Evolutionary conservation across 2,329 filamentous ascomycete species (phyloP).

Genomic region (Sphaceloma murrayae): DNA sequence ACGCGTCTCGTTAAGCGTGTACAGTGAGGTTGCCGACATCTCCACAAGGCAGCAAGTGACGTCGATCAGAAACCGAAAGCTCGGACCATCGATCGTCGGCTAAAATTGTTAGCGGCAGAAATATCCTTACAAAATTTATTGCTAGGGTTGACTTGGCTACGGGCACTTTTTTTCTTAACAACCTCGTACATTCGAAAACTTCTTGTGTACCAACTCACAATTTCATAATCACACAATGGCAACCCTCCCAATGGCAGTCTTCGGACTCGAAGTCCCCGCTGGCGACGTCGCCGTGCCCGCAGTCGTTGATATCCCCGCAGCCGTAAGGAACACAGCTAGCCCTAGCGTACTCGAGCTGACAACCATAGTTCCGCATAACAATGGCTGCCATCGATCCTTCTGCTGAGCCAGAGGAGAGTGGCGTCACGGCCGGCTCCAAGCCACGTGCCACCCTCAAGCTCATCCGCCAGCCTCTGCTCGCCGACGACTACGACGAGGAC

Average conservation of each 20-base stretch:
- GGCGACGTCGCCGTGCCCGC: conserved; percentile 76
- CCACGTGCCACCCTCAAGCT: conserved; percentile 84
- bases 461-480: conserved; percentile 59
- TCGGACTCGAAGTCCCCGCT: conserved; percentile 82
- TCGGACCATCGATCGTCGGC: neutral
- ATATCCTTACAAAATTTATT: conserved; percentile 1
- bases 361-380: conserved; percentile 76
- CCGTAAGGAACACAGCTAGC: conserved; percentile 49
- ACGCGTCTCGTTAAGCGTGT: no score
- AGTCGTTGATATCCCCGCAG: conserved; percentile 67
- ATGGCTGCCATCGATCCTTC: conserved; percentile 97
- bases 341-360: neutral
- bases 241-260: conserved; percentile 59
- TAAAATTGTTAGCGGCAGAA: conserved; percentile 6
- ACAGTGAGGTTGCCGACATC: no score
- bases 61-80: conserved; percentile 2
- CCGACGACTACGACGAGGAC: conserved; percentile 51
- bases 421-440: conserved; percentile 32
- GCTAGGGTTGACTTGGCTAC: no score
- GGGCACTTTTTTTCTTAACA: no score
- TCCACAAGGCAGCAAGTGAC: neutral
- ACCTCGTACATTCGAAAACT: no score
- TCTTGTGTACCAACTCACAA: conserved; percentile 11
- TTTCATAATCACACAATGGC: conserved; percentile 19
- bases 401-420: conserved; percentile 46